These are phyloP conservation scores for Cladophialophora psammophila DNA, from an alignment of 2,329 filamentous ascomycete species.

Conservation along the genomic window DNA sequence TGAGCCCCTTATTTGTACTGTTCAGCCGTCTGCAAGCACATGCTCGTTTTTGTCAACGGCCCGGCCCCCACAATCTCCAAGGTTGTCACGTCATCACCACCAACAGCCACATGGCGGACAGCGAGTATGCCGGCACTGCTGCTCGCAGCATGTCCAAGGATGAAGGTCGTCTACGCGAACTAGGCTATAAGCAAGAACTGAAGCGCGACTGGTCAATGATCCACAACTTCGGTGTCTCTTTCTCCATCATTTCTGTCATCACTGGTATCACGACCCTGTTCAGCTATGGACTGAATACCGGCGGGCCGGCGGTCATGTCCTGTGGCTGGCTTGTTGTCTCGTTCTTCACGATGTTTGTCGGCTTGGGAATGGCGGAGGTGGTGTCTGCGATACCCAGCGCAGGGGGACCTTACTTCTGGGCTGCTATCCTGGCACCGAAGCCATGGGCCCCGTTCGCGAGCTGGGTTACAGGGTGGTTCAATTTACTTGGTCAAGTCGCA, in stretches of 20 bases:
- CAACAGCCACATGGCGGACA: conserved; percentile 29
- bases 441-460: conserved; percentile 54
- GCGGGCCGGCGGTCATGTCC: conserved; percentile 64
- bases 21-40: background rate
- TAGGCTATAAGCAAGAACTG: conserved; percentile 68
- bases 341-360: conserved; percentile 64
- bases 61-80: conserved; percentile 24
- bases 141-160: conserved; percentile 46
- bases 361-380: conserved; percentile 65
- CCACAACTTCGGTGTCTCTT: conserved; percentile 69
- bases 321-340: conserved; percentile 60
- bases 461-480: conserved; percentile 61
- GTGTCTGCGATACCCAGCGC: conserved; percentile 66
- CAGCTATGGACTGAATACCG: conserved; percentile 62
- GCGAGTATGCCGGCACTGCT: conserved; percentile 27
- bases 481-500: conserved; percentile 58
- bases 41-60: background rate
- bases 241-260: conserved; percentile 68
- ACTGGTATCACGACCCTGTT: conserved; percentile 68
- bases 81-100: background rate
- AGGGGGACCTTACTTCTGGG: conserved; percentile 68
- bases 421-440: conserved; percentile 62
- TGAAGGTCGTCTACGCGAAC: conserved; percentile 60
- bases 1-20: background rate
- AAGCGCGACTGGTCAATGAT: conserved; percentile 64